Evolutionary conservation across 805 yeast genomes (phyloP).

Genomic region (Cyberlindnera mycetangii): DNA sequence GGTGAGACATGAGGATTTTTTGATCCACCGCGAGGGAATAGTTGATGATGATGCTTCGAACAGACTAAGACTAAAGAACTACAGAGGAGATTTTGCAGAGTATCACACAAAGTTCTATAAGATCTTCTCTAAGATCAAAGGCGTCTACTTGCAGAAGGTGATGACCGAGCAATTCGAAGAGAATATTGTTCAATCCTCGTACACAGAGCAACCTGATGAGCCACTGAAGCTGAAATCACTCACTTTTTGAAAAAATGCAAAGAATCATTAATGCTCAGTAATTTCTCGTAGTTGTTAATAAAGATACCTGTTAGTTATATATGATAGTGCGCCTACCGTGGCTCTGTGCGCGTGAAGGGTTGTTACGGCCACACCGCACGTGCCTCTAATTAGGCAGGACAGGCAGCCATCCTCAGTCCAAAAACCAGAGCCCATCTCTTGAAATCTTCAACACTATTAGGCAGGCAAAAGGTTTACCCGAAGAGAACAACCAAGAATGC

Average conservation of each 20-base stretch:
- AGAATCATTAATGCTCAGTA: too few relatives aligned
- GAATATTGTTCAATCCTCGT: neutral
- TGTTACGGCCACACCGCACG: conserved; percentile 4
- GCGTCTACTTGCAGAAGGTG: conserved; percentile 8
- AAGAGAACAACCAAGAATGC: conserved; percentile 44
- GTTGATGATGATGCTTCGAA: conserved; percentile 18
- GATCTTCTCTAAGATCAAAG: conserved; percentile 14
- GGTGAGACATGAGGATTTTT: conserved; percentile 17
- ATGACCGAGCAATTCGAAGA: neutral
- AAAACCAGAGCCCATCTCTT: too few relatives aligned
- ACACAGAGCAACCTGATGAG: conserved; percentile 6
- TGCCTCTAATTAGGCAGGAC: neutral
- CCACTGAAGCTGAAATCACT: conserved; percentile 13
- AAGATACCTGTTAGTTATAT: too few relatives aligned
- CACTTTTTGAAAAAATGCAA: neutral
- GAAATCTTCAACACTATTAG: too few relatives aligned
- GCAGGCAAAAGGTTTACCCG: neutral
- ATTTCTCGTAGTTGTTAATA: too few relatives aligned
- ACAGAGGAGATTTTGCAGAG: conserved; percentile 29
- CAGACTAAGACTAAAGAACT: conserved; percentile 26
- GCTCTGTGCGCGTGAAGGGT: neutral
- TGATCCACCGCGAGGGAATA: conserved; percentile 14
- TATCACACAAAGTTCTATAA: conserved; percentile 20
- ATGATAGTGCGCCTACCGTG: conserved; percentile 1
- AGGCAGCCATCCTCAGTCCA: too few relatives aligned